Conservation (phyloP, 2,329 filamentous ascomycete species). For the Aspergillus sp. region DNA sequence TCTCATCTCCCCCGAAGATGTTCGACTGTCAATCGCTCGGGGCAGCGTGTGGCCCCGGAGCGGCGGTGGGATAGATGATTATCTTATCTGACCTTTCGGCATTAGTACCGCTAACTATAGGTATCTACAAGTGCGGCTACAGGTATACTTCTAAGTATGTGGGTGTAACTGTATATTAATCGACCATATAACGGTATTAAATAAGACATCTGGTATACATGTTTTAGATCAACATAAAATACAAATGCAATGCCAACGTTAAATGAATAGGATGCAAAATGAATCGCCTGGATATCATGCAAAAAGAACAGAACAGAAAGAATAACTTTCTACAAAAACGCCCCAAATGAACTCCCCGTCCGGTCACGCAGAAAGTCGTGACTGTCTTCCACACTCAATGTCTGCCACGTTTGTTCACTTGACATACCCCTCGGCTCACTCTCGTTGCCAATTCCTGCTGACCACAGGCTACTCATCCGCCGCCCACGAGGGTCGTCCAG, state of each 20-base stretch:
- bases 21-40: background rate
- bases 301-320: background rate
- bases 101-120: background rate
- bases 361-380: background rate
- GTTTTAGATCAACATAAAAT: too few relatives aligned
- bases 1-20: too few relatives aligned
- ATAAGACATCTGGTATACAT: too few relatives aligned
- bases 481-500: constrained; percentile 10
- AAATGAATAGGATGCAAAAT: background rate
- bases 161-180: too few relatives aligned
- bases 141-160: too few relatives aligned
- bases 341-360: background rate
- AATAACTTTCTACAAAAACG: background rate
- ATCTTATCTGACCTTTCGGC: background rate
- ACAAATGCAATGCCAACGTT: background rate
- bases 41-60: constrained; percentile 7
- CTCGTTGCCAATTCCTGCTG: constrained; percentile 13
- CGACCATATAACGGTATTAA: too few relatives aligned
- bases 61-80: background rate
- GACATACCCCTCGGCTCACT: background rate
- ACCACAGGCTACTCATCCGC: constrained; percentile 16
- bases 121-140: background rate
- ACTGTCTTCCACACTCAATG: background rate
- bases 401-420: background rate
- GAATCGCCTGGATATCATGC: background rate